phyloP scores from a whole-genome alignment of 164 flowering plant species.

The Vitis labrusca region DNA sequence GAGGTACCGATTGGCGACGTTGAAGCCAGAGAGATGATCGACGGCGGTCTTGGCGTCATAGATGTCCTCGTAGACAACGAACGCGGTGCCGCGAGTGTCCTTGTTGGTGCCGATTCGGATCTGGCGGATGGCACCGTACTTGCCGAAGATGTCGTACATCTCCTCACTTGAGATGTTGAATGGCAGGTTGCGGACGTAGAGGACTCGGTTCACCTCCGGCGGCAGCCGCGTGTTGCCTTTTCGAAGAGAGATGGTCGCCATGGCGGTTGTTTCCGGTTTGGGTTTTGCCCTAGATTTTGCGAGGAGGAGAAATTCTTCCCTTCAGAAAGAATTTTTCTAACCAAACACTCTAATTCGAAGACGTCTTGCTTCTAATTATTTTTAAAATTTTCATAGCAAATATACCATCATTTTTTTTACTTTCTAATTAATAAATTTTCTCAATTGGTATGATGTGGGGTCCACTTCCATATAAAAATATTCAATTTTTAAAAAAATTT shows the following conservation, averaged over 20 bases:
- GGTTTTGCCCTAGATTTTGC: too few species aligned
- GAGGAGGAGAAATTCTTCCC: too few species aligned
- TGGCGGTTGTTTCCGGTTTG: neutral
- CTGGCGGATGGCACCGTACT: conserved; percentile 95
- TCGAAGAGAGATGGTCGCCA: conserved; percentile 77
- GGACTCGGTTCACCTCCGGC: conserved; percentile 85
- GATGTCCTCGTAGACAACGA: conserved; percentile 96
- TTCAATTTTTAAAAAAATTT: too few species aligned
- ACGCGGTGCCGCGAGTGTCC: conserved; percentile 95
- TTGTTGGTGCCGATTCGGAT: conserved; percentile 83
- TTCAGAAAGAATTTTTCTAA: too few species aligned
- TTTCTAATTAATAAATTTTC: too few species aligned
- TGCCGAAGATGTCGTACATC: conserved; percentile 99
- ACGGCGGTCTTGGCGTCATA: conserved; percentile 98
- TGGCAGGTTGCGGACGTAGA: conserved; percentile 89
- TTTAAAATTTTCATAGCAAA: too few species aligned
- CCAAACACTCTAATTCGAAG: too few species aligned
- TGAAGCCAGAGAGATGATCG: conserved; percentile 93
- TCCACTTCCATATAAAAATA: too few species aligned
- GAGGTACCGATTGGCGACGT: conserved; percentile 90
- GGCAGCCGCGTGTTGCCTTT: conserved; percentile 92
- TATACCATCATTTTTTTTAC: too few species aligned
- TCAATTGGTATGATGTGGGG: too few species aligned
- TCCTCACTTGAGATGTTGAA: conserved; percentile 97
- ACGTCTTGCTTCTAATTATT: too few species aligned